Conservation (phyloP, 23 red algal species). For the Porphyridium purpureum region DNA sequence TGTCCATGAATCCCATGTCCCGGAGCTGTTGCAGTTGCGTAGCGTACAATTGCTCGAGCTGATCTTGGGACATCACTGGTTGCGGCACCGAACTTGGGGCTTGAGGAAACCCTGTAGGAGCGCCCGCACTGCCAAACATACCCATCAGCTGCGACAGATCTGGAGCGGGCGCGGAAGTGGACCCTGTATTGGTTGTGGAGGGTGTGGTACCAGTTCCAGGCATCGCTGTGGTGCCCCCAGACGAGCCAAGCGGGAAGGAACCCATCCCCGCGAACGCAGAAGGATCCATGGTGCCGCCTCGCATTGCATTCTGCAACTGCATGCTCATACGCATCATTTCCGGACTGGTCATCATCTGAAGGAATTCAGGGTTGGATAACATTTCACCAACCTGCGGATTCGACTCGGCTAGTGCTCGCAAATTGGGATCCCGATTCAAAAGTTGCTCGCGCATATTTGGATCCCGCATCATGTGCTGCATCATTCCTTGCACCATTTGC, state of each 20-base stretch:
- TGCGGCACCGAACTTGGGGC: constrained; percentile 13
- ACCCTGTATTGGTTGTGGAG: not conserved
- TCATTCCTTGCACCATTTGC: constrained; percentile 42
- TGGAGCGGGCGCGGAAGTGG: not conserved
- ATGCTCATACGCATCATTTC: constrained; percentile 35
- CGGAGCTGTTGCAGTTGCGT: constrained; percentile 83
- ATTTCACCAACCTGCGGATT: constrained; percentile 73
- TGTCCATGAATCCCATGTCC: constrained; percentile 98
- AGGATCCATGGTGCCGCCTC: constrained; percentile 4
- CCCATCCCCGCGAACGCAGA: not conserved
- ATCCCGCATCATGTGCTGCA: constrained; percentile 35
- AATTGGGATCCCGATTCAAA: constrained; percentile 38
- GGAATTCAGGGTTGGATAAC: constrained; percentile 57
- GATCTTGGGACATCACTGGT: constrained; percentile 60
- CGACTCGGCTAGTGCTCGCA: constrained; percentile 28
- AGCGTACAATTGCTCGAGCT: constrained; percentile 72
- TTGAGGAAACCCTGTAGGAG: too few relatives aligned
- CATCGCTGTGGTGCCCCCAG: not conserved
- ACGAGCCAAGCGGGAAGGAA: not conserved
- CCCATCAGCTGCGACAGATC: not conserved
- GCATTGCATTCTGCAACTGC: constrained; percentile 44
- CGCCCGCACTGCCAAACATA: constrained; percentile 6
- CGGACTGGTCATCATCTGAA: constrained; percentile 47
- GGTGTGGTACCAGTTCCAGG: not conserved
- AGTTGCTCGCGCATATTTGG: constrained; percentile 53